Conservation (phyloP, 2,329 filamentous ascomycete species). For the Hymenoscyphus scutula region DNA sequence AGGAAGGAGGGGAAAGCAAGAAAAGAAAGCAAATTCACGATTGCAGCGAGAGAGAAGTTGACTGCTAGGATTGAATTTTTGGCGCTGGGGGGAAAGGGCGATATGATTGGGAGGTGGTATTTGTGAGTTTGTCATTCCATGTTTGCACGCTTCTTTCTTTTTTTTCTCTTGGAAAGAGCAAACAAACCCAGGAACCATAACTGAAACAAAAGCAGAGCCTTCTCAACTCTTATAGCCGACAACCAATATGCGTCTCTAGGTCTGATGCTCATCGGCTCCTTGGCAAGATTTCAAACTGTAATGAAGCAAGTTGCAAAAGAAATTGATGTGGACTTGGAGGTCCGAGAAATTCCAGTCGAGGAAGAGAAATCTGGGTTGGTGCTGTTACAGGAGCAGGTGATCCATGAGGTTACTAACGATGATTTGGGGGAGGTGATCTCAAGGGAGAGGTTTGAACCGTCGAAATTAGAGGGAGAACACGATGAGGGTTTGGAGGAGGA, state of each 20-base stretch:
- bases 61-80: constrained; percentile 41
- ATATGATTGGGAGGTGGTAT: constrained; percentile 44
- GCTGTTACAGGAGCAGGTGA: background rate
- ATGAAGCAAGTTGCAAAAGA: constrained; percentile 5
- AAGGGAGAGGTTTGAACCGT: background rate
- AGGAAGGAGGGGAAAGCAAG: constrained; percentile 26
- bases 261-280: constrained; percentile 61
- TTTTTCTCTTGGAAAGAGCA: background rate
- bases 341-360: background rate
- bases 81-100: constrained; percentile 21
- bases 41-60: constrained; percentile 33
- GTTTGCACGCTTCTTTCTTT: background rate
- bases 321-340: constrained; percentile 4
- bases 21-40: constrained; percentile 22
- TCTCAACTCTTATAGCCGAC: constrained; percentile 69
- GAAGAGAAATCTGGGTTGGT: background rate
- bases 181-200: background rate
- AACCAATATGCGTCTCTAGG: constrained; percentile 71
- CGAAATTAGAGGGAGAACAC: background rate
- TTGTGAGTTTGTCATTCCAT: constrained; percentile 41
- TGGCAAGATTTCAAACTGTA: constrained; percentile 57
- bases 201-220: constrained; percentile 45
- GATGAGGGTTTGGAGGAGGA: background rate
- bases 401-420: background rate
- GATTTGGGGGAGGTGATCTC: constrained; percentile 34